Conservation (phyloP, 140 eudicot species). For the Anethum foeniculum region DNA sequence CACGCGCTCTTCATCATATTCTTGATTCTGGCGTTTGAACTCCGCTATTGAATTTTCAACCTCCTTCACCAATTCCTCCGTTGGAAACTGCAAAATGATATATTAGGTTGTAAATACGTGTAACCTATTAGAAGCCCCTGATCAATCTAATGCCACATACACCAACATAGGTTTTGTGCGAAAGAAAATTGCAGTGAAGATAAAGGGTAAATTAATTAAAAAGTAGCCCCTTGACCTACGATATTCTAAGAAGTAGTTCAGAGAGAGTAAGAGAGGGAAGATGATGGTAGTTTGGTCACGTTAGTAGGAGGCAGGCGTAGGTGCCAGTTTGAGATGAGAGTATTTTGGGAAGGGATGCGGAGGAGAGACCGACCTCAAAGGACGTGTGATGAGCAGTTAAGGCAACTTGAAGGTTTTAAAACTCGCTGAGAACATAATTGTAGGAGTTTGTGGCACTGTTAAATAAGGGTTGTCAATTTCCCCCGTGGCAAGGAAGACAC, state of each 20-base stretch:
- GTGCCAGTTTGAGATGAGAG: too few species aligned
- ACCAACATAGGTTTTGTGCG: background rate
- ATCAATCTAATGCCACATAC: background rate
- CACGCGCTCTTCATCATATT: slow-evolving; percentile 79
- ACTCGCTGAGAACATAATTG: too few species aligned
- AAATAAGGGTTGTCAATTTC: too few species aligned
- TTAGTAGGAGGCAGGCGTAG: too few species aligned
- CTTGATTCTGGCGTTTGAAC: slow-evolving; percentile 67
- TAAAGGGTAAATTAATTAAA: background rate
- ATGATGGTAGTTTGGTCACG: too few species aligned
- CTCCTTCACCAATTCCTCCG: slow-evolving; percentile 74
- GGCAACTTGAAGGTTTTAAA: too few species aligned
- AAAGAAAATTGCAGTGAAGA: background rate
- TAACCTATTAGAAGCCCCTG: background rate
- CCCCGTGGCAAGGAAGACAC: background rate
- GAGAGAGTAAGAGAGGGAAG: background rate
- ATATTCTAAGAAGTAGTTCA: too few species aligned
- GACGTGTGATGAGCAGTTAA: too few species aligned
- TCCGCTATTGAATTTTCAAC: slow-evolving; percentile 76
- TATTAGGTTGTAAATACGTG: background rate
- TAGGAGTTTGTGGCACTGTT: too few species aligned
- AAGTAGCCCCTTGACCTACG: background rate
- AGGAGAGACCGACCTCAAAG: too few species aligned
- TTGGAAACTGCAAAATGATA: slow-evolving; percentile 39
- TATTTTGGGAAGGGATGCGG: background rate